Base-by-base conservation (phyloP, 495 filamentous ascomycete species). In the Penicillium paxilli region DNA sequence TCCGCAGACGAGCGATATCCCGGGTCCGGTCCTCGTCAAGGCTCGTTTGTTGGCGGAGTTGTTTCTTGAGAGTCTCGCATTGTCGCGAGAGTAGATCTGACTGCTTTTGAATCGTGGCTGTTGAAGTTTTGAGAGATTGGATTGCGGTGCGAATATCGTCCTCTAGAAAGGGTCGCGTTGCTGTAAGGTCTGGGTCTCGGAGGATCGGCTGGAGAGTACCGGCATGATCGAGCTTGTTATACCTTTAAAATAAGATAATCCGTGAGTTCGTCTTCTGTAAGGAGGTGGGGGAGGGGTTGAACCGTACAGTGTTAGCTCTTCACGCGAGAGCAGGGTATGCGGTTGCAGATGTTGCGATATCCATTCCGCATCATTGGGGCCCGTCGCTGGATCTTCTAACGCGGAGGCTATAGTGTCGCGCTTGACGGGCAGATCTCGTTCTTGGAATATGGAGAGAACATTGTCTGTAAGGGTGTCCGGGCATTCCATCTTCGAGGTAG, bases 101-200 rank as follows among this genome's bases (percentile, higher is more conserved):
- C 37, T 78, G 72, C 55, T 64, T 68, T 38, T 68, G 54, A 25
- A 72, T 70, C 2, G 63, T 55, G 19, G 54, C 62, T 1, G 75
- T 76, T 5, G 75, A 75, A 17, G 65, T 56, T 25, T 73, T 64
- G 20, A 78, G 59, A 17, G 56, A 64, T 30, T 66, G 55, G 38
- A 73, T 76, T n/a, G 73, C 62, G 33, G 49, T 57, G 37, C 60
- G 71, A 32, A 78, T 65, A 12, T 76, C 73, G 16, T 66, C 66
- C 38, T 78, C 75, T 4, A 69, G 60, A 23, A 78, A 58, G 23
- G 72, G 71, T 57, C 68, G 72, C 6, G 62, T 72, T 46, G 67
- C 64, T 35, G 49, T 32, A 21, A 71, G 46, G 23, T 63, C 60
- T 4, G 62, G 48, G 28, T 68, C 50, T 22, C 54, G 52, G 30